These are phyloP conservation scores for Chaetomium sp. DNA, from an alignment of 2,329 filamentous ascomycete genomes.

Conservation along the genomic window DNA sequence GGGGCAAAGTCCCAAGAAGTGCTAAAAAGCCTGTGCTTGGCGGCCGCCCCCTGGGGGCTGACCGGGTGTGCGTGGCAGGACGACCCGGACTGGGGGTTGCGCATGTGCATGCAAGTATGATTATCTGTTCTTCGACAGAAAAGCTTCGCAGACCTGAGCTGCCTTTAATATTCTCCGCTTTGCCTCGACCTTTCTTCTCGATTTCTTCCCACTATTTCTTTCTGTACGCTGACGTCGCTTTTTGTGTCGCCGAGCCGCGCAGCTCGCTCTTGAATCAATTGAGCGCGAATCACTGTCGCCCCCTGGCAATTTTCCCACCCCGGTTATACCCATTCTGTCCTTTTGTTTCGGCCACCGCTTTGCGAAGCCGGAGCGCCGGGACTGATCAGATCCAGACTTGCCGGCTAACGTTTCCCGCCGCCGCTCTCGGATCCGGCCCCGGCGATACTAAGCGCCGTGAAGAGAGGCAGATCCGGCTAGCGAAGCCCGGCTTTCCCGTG, in stretches of 20 bases:
- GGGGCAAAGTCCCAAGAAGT: too few relatives aligned
- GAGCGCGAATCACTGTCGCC: too few relatives aligned
- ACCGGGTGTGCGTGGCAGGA: background rate
- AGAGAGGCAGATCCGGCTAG: constrained; percentile 5
- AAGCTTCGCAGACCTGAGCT: too few relatives aligned
- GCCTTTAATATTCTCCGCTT: too few relatives aligned
- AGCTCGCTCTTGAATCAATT: too few relatives aligned
- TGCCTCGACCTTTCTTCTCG: too few relatives aligned
- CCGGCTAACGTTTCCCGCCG: constrained; percentile 18
- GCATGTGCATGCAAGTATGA: too few relatives aligned
- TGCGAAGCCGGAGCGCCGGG: constrained; percentile 7
- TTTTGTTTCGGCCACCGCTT: background rate
- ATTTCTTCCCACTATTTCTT: too few relatives aligned
- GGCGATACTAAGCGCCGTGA: background rate
- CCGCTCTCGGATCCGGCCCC: constrained; percentile 11
- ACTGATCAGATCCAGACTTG: constrained; percentile 5
- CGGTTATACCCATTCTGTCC: background rate
- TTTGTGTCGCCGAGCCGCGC: too few relatives aligned
- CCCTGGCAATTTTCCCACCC: background rate
- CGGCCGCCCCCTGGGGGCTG: background rate
- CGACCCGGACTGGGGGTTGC: background rate
- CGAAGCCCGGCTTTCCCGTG: constrained; percentile 4
- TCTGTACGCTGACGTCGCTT: too few relatives aligned
- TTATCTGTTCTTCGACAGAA: too few relatives aligned
- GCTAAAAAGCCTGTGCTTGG: constrained; percentile 2